phyloP scores from a whole-genome alignment of 78 protist genomes.

The Isochrysis galbana region DNA sequence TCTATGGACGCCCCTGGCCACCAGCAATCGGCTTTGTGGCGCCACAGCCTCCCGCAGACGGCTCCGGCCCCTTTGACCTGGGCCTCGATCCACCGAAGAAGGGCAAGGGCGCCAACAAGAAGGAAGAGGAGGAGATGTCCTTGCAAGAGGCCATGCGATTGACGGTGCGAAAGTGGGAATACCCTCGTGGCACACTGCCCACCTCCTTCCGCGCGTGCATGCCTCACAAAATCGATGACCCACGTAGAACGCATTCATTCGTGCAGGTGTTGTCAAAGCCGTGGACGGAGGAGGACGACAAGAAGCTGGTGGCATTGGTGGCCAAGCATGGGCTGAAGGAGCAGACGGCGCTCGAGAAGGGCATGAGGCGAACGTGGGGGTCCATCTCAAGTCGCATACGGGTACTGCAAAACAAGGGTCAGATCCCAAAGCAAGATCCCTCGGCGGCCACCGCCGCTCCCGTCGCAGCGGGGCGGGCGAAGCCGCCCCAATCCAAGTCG shows the following conservation, averaged over 20 bases:
- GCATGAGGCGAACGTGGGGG: background rate
- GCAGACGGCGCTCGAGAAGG: background rate
- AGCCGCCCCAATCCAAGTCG: no score
- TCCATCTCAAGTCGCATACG: background rate
- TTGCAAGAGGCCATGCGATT: background rate
- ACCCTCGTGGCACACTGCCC: background rate
- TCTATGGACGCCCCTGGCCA: background rate
- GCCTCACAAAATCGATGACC: no score
- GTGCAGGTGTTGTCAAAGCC: background rate
- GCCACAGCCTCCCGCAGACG: background rate
- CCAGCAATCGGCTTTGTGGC: background rate
- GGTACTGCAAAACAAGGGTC: background rate
- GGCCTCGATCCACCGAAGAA: background rate
- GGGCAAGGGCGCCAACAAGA: background rate
- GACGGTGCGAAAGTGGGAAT: background rate
- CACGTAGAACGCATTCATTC: background rate
- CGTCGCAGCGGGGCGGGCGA: no score
- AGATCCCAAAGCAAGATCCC: background rate
- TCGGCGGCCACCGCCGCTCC: background rate
- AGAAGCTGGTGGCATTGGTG: background rate
- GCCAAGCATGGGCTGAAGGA: background rate
- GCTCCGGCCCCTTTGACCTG: background rate
- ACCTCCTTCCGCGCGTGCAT: no score
- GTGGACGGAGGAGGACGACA: background rate
- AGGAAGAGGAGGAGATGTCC: background rate